Conservation (phyloP, 345 rosid species). For the Hypericum androsaemum region DNA sequence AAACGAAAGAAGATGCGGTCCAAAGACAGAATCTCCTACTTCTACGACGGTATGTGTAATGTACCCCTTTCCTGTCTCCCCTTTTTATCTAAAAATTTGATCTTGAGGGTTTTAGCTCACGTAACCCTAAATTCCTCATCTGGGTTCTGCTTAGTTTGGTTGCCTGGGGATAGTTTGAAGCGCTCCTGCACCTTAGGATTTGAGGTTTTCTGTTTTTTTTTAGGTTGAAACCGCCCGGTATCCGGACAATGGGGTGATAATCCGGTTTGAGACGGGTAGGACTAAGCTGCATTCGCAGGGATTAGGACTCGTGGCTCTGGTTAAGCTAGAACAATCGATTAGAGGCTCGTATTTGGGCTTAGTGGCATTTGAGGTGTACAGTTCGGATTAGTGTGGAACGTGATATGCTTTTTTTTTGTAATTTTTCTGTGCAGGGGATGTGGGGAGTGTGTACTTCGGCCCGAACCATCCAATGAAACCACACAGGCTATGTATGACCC, state of each 20-base stretch:
- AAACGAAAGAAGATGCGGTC: conserved; percentile 39
- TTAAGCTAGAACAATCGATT: background rate
- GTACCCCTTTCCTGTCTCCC: background rate
- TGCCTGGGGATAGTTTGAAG: no score
- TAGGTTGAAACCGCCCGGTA: no score
- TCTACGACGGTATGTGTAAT: conserved; percentile 58
- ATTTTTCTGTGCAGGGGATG: conserved; percentile 58
- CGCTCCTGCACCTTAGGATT: no score
- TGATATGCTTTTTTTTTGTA: background rate
- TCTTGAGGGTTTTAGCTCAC: no score
- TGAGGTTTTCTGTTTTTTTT: no score
- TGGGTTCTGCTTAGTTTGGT: no score
- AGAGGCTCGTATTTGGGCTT: background rate
- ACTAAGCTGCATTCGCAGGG: background rate
- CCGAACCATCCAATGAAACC: conserved; percentile 99
- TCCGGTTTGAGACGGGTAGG: no score
- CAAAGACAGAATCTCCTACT: conserved; percentile 85
- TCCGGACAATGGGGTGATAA: no score
- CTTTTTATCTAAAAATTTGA: no score
- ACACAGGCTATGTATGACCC: conserved; percentile 95
- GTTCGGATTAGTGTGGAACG: background rate
- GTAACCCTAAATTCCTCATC: no score
- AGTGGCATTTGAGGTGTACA: background rate
- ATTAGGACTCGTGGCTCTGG: no score
- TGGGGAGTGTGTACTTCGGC: conserved; percentile 87